These are phyloP conservation scores for Harringtonia lauricola DNA, from an alignment of 2,329 filamentous ascomycete species.

Conservation along the genomic window DNA sequence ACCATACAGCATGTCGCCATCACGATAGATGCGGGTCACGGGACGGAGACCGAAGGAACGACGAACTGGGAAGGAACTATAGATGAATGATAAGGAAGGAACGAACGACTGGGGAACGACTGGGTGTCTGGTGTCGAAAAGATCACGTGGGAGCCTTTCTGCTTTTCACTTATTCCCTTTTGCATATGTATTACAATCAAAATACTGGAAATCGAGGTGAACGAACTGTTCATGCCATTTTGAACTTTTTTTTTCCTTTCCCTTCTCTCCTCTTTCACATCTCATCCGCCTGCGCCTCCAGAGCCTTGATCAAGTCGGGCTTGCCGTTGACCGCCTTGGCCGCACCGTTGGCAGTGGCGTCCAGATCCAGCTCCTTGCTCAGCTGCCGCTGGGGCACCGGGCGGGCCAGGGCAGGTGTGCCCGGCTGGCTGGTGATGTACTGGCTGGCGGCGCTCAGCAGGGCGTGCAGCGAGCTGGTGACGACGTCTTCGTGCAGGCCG, in stretches of 20 bases:
- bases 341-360: conserved; percentile 10
- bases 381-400: conserved; percentile 40
- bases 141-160: too few relatives aligned
- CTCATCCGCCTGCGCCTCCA: conserved; percentile 22
- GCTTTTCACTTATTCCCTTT: too few relatives aligned
- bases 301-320: conserved; percentile 18
- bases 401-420: conserved; percentile 55
- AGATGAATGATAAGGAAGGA: too few relatives aligned
- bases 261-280: conserved; percentile 10
- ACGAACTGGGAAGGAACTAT: too few relatives aligned
- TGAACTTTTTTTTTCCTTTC: not conserved
- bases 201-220: too few relatives aligned
- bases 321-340: conserved; percentile 10
- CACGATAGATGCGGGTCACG: conserved; percentile 16
- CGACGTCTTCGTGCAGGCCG: conserved; percentile 84
- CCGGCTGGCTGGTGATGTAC: conserved; percentile 62
- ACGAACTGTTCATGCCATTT: too few relatives aligned
- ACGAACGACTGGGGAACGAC: too few relatives aligned
- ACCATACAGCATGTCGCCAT: conserved; percentile 60
- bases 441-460: conserved; percentile 73
- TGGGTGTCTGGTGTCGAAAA: not conserved
- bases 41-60: not conserved
- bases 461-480: conserved; percentile 79
- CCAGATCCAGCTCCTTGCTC: conserved; percentile 23
- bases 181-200: too few relatives aligned